Evolutionary conservation across 1,284 basidiomycete species (phyloP).

Genomic region (Puccinia coronata): DNA sequence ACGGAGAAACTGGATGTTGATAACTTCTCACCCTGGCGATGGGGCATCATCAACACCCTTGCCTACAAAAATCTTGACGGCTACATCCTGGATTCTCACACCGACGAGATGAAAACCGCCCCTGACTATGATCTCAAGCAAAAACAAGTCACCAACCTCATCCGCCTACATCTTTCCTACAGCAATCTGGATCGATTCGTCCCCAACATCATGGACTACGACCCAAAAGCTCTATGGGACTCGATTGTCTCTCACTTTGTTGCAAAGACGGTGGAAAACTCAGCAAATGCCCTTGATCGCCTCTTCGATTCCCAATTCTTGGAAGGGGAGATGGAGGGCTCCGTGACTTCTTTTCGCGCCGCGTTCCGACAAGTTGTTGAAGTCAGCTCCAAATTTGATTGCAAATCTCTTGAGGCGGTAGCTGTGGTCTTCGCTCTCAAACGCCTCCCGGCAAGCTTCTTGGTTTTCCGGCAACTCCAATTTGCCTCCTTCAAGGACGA

Average conservation of each 20-base stretch:
- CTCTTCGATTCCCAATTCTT: not conserved
- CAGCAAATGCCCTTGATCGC: not conserved
- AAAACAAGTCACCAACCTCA: not conserved
- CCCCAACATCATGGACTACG: not conserved
- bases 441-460: not conserved
- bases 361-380: not conserved
- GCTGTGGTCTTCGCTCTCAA: not conserved
- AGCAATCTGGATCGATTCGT: not conserved
- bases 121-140: not conserved
- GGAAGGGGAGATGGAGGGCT: not conserved
- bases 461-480: not conserved
- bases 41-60: not conserved
- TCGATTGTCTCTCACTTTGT: not conserved
- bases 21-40: not conserved
- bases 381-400: slow-evolving; percentile 3
- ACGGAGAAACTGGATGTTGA: not conserved
- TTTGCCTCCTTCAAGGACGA: not conserved
- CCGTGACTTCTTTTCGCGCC: not conserved
- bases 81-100: not conserved
- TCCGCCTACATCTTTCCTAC: not conserved
- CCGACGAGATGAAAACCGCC: not conserved
- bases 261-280: not conserved
- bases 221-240: not conserved
- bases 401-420: not conserved
- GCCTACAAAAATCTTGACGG: not conserved